Percentiles rank a stretch among this genome's conserved stretches.
Evolutionary conservation across 495 filamentous ascomycete genomes (phyloP).

Genomic region (Cudoniella acicularis): DNA sequence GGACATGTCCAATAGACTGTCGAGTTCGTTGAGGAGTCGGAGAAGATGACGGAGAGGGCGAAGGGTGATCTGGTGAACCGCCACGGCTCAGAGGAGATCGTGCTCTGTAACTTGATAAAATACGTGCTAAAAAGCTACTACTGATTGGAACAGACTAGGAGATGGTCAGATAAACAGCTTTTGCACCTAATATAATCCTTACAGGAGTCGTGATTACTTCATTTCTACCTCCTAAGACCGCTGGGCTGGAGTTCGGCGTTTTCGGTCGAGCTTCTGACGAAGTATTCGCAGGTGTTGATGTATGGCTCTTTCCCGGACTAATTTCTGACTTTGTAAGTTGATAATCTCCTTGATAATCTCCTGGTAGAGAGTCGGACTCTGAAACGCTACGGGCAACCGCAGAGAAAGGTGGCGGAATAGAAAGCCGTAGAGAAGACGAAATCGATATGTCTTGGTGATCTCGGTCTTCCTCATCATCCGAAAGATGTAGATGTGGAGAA

Average conservation of each 20-base stretch:
- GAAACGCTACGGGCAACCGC: constrained; percentile 43
- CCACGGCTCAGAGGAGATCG: constrained; percentile 26
- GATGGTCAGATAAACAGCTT: neutral
- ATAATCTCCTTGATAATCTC: constrained; percentile 1
- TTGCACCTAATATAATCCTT: neutral
- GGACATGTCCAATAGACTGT: constrained; percentile 7
- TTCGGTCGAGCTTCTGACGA: neutral
- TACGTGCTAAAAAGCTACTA: constrained; percentile 12
- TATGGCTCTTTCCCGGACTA: neutral
- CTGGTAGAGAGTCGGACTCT: constrained; percentile 45
- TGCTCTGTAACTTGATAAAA: constrained; percentile 27
- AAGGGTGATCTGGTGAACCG: constrained; percentile 19
- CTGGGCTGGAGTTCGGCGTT: constrained; percentile 6
- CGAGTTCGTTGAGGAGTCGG: constrained; percentile 7
- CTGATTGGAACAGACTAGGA: constrained; percentile 1
- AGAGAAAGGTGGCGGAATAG: constrained; percentile 39
- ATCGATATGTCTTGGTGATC: constrained; percentile 3
- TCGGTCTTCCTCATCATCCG: constrained; percentile 10
- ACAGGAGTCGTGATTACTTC: neutral
- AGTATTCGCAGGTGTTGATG: neutral
- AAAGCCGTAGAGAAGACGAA: constrained; percentile 27
- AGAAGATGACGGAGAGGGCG: constrained; percentile 21
- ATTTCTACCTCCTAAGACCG: neutral
- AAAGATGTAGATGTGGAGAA: constrained; percentile 17
- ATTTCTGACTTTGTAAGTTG: neutral